These are phyloP conservation scores for Aureobasidium sp. DNA, from an alignment of 2,329 filamentous ascomycete genomes.

Conservation along the genomic window DNA sequence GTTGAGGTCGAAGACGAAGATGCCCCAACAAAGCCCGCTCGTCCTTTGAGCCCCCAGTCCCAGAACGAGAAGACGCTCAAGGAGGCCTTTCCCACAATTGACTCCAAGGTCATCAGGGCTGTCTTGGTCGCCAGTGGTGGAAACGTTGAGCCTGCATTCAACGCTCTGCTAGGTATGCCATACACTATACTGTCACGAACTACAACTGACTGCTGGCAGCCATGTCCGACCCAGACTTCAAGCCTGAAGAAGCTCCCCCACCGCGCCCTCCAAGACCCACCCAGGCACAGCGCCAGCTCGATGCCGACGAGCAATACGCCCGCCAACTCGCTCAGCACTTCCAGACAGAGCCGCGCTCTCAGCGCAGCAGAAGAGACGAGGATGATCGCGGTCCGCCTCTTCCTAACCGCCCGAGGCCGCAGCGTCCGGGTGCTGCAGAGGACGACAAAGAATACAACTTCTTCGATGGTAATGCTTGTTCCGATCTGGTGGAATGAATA, in stretches of 20 bases:
- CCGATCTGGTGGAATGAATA: too few species aligned
- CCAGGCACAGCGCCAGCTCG: slow-evolving; percentile 60
- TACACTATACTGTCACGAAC: neutral
- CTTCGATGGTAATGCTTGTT: slow-evolving; percentile 54
- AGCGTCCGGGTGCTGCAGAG: slow-evolving; percentile 29
- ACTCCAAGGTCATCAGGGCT: slow-evolving; percentile 72
- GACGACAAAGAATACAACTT: slow-evolving; percentile 78
- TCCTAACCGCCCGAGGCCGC: slow-evolving; percentile 29
- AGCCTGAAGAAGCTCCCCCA: slow-evolving; percentile 43
- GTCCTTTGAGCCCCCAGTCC: slow-evolving; percentile 71
- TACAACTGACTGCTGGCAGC: slow-evolving; percentile 22
- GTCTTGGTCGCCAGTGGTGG: slow-evolving; percentile 80
- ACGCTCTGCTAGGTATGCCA: slow-evolving; percentile 70
- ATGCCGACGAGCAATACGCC: slow-evolving; percentile 85
- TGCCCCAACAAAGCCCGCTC: slow-evolving; percentile 66
- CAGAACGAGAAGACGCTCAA: slow-evolving; percentile 82
- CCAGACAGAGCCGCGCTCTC: slow-evolving; percentile 33
- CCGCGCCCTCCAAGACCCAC: slow-evolving; percentile 71
- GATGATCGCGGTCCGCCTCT: slow-evolving; percentile 27
- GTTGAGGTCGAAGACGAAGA: slow-evolving; percentile 40
- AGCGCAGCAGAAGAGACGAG: slow-evolving; percentile 26
- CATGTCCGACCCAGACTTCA: slow-evolving; percentile 47
- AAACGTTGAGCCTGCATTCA: slow-evolving; percentile 87
- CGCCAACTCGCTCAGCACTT: slow-evolving; percentile 91
- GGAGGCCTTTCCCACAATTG: slow-evolving; percentile 86